Conservation (phyloP, 2,329 filamentous ascomycete genomes). For the Calonectria henricotiae region DNA sequence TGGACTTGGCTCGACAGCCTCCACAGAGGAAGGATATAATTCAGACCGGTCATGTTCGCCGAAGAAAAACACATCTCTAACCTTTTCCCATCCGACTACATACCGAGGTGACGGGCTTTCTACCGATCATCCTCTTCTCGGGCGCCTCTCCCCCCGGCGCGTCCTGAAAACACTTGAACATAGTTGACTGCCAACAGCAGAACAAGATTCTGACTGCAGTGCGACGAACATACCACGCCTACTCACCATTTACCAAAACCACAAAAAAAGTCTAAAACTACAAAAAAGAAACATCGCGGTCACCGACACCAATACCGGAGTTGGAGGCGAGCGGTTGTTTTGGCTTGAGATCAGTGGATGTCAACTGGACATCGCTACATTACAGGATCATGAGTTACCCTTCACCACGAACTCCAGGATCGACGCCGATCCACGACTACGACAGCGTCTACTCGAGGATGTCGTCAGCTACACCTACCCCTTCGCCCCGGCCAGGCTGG, state of each 20-base stretch:
- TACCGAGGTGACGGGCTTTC: slow-evolving; percentile 73
- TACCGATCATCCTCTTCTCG: slow-evolving; percentile 64
- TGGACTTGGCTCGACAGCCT: slow-evolving; percentile 55
- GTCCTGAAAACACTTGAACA: slow-evolving; percentile 37
- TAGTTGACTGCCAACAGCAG: slow-evolving; percentile 45
- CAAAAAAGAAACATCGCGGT: slow-evolving; percentile 43
- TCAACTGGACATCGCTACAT: slow-evolving; percentile 57
- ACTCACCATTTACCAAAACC: slow-evolving; percentile 41
- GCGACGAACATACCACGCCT: slow-evolving; percentile 41
- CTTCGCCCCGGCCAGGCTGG: slow-evolving; percentile 71
- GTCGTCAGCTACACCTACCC: slow-evolving; percentile 71
- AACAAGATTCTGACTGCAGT: slow-evolving; percentile 45
- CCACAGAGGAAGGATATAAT: slow-evolving; percentile 56
- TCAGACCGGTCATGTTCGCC: slow-evolving; percentile 70
- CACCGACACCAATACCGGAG: slow-evolving; percentile 48
- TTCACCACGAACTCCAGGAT: slow-evolving; percentile 62
- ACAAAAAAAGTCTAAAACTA: slow-evolving; percentile 58
- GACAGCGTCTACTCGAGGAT: slow-evolving; percentile 66
- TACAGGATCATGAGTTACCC: slow-evolving; percentile 61
- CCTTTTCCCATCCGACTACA: slow-evolving; percentile 74
- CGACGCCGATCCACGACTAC: slow-evolving; percentile 68
- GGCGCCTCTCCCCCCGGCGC: slow-evolving; percentile 57
- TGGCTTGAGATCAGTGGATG: slow-evolving; percentile 49
- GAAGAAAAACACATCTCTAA: slow-evolving; percentile 69
- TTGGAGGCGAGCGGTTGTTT: slow-evolving; percentile 52